Percentiles rank a stretch among this genome's conserved stretches.
Evolutionary conservation across 176 grass and related monocot species (phyloP).

Genomic region (Pontederia paniculata): DNA sequence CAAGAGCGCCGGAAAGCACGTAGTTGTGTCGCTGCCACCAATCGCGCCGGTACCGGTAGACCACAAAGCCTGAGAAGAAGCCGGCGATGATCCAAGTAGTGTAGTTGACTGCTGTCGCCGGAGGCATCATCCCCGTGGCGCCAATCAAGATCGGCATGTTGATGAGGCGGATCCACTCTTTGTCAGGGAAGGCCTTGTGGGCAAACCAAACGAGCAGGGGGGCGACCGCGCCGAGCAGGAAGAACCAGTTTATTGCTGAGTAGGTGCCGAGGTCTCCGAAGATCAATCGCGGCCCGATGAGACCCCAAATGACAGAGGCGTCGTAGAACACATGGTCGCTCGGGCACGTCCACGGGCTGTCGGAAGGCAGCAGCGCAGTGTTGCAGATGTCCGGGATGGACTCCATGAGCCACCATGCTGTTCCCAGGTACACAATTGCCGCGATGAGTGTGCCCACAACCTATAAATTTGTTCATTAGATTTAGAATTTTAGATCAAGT

Average conservation of each 20-base stretch:
- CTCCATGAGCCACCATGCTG: slow-evolving; percentile 15
- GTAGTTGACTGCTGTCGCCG: neutral
- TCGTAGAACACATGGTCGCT: slow-evolving; percentile 13
- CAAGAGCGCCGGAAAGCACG: slow-evolving; percentile 20
- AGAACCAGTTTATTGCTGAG: slow-evolving; percentile 5
- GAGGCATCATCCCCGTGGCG: neutral
- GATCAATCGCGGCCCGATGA: slow-evolving; percentile 6
- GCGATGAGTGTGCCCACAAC: slow-evolving; percentile 3
- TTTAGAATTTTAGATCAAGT: too few relatives aligned
- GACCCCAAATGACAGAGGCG: slow-evolving; percentile 6
- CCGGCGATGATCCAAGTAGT: neutral
- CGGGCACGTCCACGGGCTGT: slow-evolving; percentile 12
- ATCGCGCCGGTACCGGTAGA: slow-evolving; percentile 13
- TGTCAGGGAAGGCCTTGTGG: neutral
- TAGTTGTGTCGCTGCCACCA: slow-evolving; percentile 35
- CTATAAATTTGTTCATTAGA: too few relatives aligned
- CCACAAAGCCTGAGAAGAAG: neutral
- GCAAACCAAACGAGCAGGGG: slow-evolving; percentile 3
- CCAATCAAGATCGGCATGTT: slow-evolving; percentile 15
- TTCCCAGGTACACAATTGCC: slow-evolving; percentile 3
- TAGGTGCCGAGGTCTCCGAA: slow-evolving; percentile 5
- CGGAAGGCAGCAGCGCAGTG: neutral
- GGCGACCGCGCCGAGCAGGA: neutral
- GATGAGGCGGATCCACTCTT: slow-evolving; percentile 9
- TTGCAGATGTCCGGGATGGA: slow-evolving; percentile 4